These are phyloP conservation scores for Grifola frondosa DNA, from an alignment of 1,284 basidiomycete species.

Conservation along the genomic window DNA sequence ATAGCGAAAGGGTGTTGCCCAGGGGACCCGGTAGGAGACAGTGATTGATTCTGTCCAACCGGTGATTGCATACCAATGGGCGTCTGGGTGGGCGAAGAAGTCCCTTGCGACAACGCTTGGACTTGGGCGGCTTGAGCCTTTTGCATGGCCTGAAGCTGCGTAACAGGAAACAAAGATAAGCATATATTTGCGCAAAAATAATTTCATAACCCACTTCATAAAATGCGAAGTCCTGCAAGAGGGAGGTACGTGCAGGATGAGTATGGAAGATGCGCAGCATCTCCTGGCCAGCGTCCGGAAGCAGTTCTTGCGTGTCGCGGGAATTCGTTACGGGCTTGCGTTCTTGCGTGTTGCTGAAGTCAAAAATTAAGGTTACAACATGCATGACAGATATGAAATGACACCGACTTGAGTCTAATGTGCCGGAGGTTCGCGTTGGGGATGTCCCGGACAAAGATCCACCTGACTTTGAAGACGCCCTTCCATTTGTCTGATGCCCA, in stretches of 20 bases:
- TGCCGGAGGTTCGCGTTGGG: conserved; percentile 84
- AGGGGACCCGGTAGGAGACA: conserved; percentile 40
- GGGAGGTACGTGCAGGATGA: conserved; percentile 86
- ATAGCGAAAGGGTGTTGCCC: conserved; percentile 47
- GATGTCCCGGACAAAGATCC: conserved; percentile 95
- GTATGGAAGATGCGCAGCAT: conserved; percentile 93
- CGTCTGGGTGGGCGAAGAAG: conserved; percentile 36
- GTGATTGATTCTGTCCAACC: conserved; percentile 27
- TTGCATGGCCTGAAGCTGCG: conserved; percentile 76
- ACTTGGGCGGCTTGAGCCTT: conserved; percentile 50
- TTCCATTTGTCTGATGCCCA: conserved; percentile 99
- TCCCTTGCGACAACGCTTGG: conserved; percentile 36
- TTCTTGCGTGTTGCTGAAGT: conserved; percentile 86
- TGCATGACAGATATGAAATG: conserved; percentile 5
- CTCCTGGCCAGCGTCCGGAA: conserved; percentile 91
- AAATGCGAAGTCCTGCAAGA: conserved; percentile 92
- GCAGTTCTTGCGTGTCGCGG: conserved; percentile 87
- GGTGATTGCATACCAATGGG: conserved; percentile 23
- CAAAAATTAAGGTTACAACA: conserved; percentile 13
- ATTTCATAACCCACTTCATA: conserved; percentile 67
- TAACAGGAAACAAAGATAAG: conserved; percentile 7
- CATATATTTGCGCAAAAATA: neutral
- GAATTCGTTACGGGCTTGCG: conserved; percentile 96
- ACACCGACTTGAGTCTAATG: conserved; percentile 75
- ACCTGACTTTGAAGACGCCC: conserved; percentile 92